A percentile compares a stretch with the other conserved stretches of the same genome.
These are phyloP conservation scores for Sanguinoderma infundibulare DNA, from an alignment of 1,284 basidiomycete species.

Conservation along the genomic window DNA sequence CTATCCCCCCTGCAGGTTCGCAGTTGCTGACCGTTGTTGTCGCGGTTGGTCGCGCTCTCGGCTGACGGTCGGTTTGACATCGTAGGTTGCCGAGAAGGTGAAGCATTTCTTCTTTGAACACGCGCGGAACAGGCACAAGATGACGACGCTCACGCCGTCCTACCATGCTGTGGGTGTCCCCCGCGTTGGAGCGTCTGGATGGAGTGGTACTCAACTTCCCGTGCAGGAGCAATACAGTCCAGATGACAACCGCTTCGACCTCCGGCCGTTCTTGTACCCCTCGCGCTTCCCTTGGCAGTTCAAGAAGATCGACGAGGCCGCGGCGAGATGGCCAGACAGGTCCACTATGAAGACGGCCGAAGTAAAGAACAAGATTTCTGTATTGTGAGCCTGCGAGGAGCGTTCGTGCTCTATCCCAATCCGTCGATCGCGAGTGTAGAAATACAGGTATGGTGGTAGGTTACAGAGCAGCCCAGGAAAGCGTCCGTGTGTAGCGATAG, in stretches of 20 bases:
- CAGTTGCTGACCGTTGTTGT: not conserved
- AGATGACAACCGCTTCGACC: constrained; percentile 96
- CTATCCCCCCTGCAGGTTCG: constrained; percentile 81
- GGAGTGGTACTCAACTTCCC: not conserved
- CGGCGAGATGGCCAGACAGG: constrained; percentile 74
- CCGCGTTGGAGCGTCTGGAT: not conserved
- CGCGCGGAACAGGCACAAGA: constrained; percentile 97
- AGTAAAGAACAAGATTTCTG: constrained; percentile 23
- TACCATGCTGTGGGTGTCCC: constrained; percentile 85
- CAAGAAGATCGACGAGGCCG: constrained; percentile 89
- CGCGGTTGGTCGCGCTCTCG: too few species aligned
- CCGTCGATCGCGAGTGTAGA: constrained; percentile 9
- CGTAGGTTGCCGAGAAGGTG: constrained; percentile 94
- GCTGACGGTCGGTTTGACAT: not conserved
- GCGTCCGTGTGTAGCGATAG: constrained; percentile 12
- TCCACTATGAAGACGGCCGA: constrained; percentile 41
- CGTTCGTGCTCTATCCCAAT: not conserved
- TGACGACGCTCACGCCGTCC: constrained; percentile 97
- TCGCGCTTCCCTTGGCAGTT: constrained; percentile 97
- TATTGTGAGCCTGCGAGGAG: not conserved
- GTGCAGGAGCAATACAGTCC: constrained; percentile 91
- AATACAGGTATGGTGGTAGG: constrained; percentile 21
- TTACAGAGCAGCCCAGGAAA: constrained; percentile 20
- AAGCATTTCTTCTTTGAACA: constrained; percentile 98
- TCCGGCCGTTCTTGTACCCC: constrained; percentile 96